These are phyloP conservation scores for Prunus yedoensis DNA, from an alignment of 331 rosid species.

Conservation along the genomic window DNA sequence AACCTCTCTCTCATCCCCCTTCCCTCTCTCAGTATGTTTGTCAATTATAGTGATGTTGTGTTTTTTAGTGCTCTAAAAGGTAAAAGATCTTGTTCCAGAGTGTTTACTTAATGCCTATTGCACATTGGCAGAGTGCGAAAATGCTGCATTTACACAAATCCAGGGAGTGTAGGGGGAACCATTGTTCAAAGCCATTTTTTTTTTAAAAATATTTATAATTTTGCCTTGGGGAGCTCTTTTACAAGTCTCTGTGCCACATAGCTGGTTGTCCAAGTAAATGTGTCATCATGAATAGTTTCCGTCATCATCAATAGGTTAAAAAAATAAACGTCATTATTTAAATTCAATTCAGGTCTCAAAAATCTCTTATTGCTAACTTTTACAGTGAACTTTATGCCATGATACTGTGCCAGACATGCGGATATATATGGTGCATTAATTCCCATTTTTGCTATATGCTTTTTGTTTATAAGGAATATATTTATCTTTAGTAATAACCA, in stretches of 20 bases:
- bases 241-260: neutral
- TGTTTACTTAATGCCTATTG: neutral
- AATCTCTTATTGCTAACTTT: neutral
- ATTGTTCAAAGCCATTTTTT: neutral
- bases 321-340: neutral
- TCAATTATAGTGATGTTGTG: neutral
- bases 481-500: conserved; percentile 18
- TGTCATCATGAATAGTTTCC: neutral
- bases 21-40: neutral
- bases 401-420: neutral
- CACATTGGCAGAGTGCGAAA: neutral
- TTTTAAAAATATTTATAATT: neutral
- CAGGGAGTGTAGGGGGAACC: conserved; percentile 2
- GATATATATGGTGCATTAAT: neutral
- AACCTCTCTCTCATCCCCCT: neutral
- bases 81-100: neutral
- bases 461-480: neutral
- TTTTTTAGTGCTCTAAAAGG: neutral
- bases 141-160: conserved; percentile 3
- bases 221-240: neutral
- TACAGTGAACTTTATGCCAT: neutral
- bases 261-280: neutral
- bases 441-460: neutral
- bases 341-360: neutral
- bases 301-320: neutral